Evolutionary conservation across 495 filamentous ascomycete species (phyloP).

Genomic region (Aspergillus coremiiformis): DNA sequence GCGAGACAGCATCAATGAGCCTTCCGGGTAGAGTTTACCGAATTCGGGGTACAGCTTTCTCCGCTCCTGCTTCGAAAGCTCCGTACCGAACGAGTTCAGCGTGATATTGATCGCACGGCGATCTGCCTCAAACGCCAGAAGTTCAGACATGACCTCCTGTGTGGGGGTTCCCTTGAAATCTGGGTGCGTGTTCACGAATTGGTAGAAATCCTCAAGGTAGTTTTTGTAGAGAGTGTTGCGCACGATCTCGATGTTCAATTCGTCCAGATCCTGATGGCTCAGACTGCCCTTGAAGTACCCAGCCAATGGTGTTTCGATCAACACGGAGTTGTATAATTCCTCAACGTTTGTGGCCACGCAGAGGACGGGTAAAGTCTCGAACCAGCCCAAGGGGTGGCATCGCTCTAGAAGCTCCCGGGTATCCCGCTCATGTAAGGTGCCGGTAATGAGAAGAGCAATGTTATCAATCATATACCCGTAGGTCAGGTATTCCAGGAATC

Average conservation of each 20-base stretch:
- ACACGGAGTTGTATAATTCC: conserved; percentile 94
- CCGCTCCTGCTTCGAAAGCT: conserved; percentile 86
- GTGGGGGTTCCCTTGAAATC: conserved; percentile 85
- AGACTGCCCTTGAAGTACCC: conserved; percentile 95
- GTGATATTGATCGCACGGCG: conserved; percentile 98
- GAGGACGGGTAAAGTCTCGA: conserved; percentile 96
- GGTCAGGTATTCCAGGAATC: conserved; percentile 94
- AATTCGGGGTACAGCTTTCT: conserved; percentile 95
- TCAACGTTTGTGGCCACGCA: conserved; percentile 98
- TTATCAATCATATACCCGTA: conserved; percentile 99
- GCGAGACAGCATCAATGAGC: conserved; percentile 87
- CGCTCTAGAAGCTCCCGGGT: conserved; percentile 91
- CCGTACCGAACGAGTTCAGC: conserved; percentile 96
- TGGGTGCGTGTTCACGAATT: conserved; percentile 78
- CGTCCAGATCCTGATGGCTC: conserved; percentile 92
- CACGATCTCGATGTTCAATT: conserved; percentile 98
- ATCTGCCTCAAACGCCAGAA: conserved; percentile 94
- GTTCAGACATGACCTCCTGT: conserved; percentile 86
- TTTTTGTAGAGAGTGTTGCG: conserved; percentile 99
- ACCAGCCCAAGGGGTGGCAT: conserved; percentile 97
- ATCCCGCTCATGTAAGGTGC: conserved; percentile 94
- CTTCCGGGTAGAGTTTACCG: conserved; percentile 85
- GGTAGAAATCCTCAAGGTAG: conserved; percentile 95
- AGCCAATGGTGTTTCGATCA: conserved; percentile 93
- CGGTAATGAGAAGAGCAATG: conserved; percentile 94